Conservation (phyloP, 345 rosid genomes). For the Syzygium aromaticum region DNA sequence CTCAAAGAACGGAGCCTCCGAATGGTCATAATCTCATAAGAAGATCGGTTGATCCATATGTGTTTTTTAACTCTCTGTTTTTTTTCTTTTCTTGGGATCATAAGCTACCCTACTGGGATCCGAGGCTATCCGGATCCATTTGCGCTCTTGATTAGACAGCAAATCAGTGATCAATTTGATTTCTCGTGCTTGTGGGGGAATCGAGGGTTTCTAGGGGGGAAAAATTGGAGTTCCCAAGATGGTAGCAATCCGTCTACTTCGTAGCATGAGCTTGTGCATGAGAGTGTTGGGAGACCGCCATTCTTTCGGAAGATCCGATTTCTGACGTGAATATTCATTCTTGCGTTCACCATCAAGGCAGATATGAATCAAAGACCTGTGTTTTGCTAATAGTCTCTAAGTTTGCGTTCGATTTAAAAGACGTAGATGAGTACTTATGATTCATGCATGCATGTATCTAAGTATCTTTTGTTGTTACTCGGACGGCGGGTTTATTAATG, state of each 20-base stretch:
- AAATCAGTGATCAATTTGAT: background rate
- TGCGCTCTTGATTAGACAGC: background rate
- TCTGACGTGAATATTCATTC: no score
- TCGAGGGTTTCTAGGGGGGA: background rate
- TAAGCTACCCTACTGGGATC: background rate
- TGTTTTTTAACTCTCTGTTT: background rate
- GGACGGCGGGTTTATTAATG: background rate
- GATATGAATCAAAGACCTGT: background rate
- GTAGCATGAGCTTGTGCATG: background rate
- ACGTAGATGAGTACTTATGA: background rate
- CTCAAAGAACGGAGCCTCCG: background rate
- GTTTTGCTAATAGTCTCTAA: background rate
- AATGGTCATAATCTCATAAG: background rate
- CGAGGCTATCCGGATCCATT: background rate
- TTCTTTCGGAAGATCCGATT: background rate
- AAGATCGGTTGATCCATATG: background rate
- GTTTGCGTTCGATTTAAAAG: background rate
- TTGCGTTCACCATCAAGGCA: background rate
- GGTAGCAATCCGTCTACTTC: background rate
- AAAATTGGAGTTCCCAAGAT: background rate
- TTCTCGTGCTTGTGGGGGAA: background rate
- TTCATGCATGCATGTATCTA: background rate
- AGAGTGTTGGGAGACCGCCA: background rate
- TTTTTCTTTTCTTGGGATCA: background rate
- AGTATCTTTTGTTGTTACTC: background rate